Conservation (phyloP, 176 grass and related monocot species). For the Olyra latifolia region DNA sequence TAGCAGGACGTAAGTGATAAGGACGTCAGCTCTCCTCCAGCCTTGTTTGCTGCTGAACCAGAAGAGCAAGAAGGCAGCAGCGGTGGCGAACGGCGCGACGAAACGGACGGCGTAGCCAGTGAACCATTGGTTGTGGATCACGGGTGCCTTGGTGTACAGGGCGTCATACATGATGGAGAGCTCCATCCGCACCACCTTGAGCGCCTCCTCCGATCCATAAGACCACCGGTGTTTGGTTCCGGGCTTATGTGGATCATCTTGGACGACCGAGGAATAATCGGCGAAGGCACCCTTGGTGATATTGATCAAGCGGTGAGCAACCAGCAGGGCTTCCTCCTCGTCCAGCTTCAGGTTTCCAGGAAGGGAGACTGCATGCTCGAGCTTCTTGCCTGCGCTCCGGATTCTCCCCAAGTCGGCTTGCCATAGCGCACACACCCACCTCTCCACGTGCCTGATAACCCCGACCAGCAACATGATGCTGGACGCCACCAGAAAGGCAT, state of each 20-base stretch:
- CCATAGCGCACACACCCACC: not conserved
- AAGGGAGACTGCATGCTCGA: not conserved
- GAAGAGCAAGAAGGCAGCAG: not conserved
- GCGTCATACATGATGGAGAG: not conserved
- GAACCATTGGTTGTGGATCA: not conserved
- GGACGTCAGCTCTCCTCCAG: not conserved
- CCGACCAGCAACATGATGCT: not conserved
- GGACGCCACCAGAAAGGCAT: not conserved
- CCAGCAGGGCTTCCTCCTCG: not conserved
- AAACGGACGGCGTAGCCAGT: not conserved
- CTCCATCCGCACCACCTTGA: not conserved
- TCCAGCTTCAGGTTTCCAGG: not conserved
- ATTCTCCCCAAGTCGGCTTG: not conserved
- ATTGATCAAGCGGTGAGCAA: not conserved
- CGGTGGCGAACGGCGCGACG: not conserved
- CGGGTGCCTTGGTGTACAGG: not conserved
- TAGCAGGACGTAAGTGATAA: not conserved
- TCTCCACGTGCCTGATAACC: conserved; percentile 14
- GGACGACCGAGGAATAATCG: too few species aligned
- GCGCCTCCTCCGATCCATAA: not conserved
- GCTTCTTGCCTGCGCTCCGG: not conserved
- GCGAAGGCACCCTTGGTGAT: not conserved
- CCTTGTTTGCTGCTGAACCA: not conserved
- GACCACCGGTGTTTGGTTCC: too few species aligned
- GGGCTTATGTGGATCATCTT: not conserved